Conservation (phyloP, 306 rosid genomes). For the Corylus americana region DNA sequence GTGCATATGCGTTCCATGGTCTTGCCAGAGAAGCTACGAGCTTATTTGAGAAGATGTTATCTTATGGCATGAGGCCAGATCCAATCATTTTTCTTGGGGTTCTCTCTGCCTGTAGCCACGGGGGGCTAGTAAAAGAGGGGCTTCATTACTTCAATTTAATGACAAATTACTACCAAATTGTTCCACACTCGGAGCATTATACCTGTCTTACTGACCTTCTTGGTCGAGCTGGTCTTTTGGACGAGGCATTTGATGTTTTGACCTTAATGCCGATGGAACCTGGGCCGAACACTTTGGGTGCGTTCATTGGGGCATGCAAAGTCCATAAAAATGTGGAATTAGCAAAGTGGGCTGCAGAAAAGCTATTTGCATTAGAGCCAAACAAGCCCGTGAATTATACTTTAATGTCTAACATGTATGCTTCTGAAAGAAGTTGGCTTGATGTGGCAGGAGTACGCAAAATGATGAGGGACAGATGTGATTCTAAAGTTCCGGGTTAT, state of each 20-base stretch:
- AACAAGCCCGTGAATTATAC: conserved; percentile 52
- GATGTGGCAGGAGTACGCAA: conserved; percentile 57
- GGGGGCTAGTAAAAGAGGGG: conserved; percentile 56
- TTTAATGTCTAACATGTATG: conserved; percentile 64
- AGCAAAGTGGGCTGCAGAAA: conserved; percentile 64
- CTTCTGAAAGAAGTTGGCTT: conserved; percentile 61
- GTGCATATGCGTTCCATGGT: conserved; percentile 73
- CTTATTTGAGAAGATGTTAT: conserved; percentile 65
- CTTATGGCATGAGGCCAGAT: conserved; percentile 56
- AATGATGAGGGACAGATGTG: conserved; percentile 42
- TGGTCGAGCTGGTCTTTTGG: conserved; percentile 68
- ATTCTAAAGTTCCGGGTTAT: conserved; percentile 53
- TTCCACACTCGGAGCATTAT: conserved; percentile 60
- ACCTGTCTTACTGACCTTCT: conserved; percentile 70
- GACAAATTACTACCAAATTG: conserved; percentile 44
- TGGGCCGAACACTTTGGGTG: conserved; percentile 52
- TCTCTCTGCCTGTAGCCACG: conserved; percentile 74
- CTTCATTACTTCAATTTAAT: conserved; percentile 61
- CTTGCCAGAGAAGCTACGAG: conserved; percentile 55
- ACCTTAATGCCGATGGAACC: conserved; percentile 50
- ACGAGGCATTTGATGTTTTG: conserved; percentile 60
- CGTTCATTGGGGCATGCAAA: conserved; percentile 76
- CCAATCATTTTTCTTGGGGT: conserved; percentile 61
- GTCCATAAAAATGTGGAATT: conserved; percentile 51
- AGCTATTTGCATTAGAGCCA: conserved; percentile 56